Conservation (phyloP, 345 rosid genomes). For the Abelmoschus esculentus region DNA sequence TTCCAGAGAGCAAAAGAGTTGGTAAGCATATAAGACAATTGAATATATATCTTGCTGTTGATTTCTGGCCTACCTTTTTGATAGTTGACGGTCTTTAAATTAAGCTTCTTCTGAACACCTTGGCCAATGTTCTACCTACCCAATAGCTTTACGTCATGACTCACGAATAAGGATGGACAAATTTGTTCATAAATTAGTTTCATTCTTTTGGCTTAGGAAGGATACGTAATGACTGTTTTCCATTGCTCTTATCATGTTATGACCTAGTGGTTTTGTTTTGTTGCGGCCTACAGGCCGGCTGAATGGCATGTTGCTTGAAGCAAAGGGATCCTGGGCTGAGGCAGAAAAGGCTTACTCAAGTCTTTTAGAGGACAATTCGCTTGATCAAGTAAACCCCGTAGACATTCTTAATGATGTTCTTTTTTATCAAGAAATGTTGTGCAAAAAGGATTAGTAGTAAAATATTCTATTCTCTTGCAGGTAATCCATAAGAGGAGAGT, state of each 20-base stretch:
- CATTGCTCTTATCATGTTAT: constrained; percentile 2
- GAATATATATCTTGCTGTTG: not conserved
- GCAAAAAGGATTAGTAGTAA: not conserved
- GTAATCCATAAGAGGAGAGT: constrained; percentile 73
- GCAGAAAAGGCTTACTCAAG: constrained; percentile 82
- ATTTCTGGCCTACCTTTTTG: constrained; percentile 4
- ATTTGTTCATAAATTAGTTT: not conserved
- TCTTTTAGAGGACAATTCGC: constrained; percentile 80
- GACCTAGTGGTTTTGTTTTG: not conserved
- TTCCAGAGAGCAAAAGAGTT: constrained; percentile 94
- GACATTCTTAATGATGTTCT: not conserved
- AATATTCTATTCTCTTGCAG: constrained; percentile 28
- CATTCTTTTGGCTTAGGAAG: not conserved
- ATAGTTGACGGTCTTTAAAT: not conserved
- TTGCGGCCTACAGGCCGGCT: constrained; percentile 53
- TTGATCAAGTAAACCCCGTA: constrained; percentile 65
- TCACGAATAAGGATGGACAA: not conserved
- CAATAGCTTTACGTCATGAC: not conserved
- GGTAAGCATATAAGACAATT: constrained; percentile 45
- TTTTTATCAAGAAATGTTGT: not conserved
- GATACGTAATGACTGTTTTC: not conserved
- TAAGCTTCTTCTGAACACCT: not conserved
- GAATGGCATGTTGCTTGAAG: constrained; percentile 84
- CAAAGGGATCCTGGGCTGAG: constrained; percentile 87
- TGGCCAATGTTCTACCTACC: not conserved